These are phyloP conservation scores for Puccinia triticina DNA, from an alignment of 1,284 basidiomycete species.

Conservation along the genomic window DNA sequence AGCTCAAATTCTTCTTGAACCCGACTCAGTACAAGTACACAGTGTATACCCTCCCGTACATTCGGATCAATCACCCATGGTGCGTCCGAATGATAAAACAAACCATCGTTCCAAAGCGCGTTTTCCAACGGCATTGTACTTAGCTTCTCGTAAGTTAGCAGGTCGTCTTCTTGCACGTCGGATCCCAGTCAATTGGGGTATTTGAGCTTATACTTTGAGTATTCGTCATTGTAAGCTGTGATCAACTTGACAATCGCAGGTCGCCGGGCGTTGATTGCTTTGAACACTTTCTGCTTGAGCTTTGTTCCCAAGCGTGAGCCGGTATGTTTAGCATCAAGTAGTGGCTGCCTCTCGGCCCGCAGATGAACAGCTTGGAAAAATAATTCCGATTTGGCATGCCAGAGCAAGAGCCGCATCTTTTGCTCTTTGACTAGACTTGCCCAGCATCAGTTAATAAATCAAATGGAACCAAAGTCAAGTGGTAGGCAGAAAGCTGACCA, in stretches of 20 bases:
- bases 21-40: not conserved
- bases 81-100: constrained; percentile 15
- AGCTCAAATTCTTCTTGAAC: not conserved
- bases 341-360: constrained; percentile 5
- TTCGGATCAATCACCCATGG: not conserved
- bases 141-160: not conserved
- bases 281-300: not conserved
- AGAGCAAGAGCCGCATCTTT: not conserved
- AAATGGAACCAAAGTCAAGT: not conserved
- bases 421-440: not conserved
- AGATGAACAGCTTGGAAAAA: not conserved
- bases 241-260: not conserved
- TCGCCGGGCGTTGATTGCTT: not conserved
- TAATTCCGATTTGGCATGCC: not conserved
- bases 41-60: not conserved
- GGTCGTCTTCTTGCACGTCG: not conserved
- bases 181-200: not conserved
- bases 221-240: not conserved
- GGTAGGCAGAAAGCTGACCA: not conserved
- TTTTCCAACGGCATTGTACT: not conserved
- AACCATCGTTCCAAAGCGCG: not conserved
- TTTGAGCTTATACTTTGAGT: not conserved
- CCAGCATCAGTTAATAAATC: not conserved
- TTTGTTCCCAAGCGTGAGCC: not conserved
- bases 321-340: not conserved